Base-by-base conservation (phyloP, 2,329 filamentous ascomycete species). In the Epichloe uncinata region DNA sequence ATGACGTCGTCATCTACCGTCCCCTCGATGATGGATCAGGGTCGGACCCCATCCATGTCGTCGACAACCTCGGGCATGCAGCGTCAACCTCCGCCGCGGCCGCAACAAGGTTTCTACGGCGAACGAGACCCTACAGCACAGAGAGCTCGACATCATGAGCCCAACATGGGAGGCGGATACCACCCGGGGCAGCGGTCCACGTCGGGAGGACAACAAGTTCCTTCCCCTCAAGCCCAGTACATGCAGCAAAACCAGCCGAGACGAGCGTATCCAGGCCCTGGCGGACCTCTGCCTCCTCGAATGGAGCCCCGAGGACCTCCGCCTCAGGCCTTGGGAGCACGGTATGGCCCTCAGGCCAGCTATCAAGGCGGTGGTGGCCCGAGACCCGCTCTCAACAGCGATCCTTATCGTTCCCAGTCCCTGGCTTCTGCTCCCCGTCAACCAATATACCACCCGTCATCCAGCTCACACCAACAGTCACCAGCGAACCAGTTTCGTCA, bases 381-480 rank as follows among this genome's bases (percentile, higher is more conserved):
- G 9, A 72, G 68, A 13, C 82, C 86, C 45, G 87, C 88, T 42
- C 68, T 94, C 68, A 93, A 93, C 63, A 82, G 80, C 36, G 91
- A 97, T 66, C 75, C 84, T 5, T 94, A 89, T 69, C 81, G 93
- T 52, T 94, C 93, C n/a, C 88, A 95, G 60, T 97, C 91, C 35
- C 81, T 98, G 62, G 91, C 88, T 37, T 82, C 82, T 54, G 77
- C 78, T 56, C 77, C 84, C 48, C 81, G 88, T 54, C 87, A 85
- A 36, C 80, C 81, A 53, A 79, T 84, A 67, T 87, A 88, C 61
- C 77, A 82, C 50, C 77, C 76, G 45, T 77, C 79, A 15, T 73
- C 79, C 12, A 78, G 70, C 59, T 73, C 73, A 44, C 84, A 80
- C 62, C 78, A 81, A 62, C 74, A 78, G 63, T 58, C 82, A 12